These are phyloP conservation scores for Picochlorum costavermella DNA, from an alignment of 139 green algal genomes.

Conservation along the genomic window DNA sequence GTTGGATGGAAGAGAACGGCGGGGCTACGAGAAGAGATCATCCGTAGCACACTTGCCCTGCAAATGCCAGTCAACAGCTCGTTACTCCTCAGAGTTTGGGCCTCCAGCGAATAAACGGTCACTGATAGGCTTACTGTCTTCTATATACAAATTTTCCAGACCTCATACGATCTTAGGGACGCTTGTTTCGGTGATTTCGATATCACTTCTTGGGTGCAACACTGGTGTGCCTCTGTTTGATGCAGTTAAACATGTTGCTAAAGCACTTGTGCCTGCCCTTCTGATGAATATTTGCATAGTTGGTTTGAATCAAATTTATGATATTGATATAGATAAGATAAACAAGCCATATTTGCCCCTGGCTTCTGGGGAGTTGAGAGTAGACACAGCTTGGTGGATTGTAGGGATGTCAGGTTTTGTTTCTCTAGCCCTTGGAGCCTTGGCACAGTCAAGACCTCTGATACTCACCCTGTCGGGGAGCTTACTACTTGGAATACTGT, in stretches of 20 bases:
- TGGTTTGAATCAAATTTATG: constrained; percentile 54
- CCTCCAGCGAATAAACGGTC: no score
- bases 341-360: constrained; percentile 98
- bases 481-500: constrained; percentile 75
- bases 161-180: constrained; percentile 92
- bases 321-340: constrained; percentile 47
- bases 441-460: constrained; percentile 41
- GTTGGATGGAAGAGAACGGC: not conserved
- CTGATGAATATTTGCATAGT: constrained; percentile 94
- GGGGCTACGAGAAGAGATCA: no score
- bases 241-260: no score
- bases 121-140: no score
- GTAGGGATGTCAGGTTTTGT: constrained; percentile 10
- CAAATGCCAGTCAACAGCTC: no score
- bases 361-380: constrained; percentile 72
- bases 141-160: constrained; percentile 51
- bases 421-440: constrained; percentile 30
- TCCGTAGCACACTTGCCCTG: no score
- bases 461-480: constrained; percentile 62
- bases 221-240: no score
- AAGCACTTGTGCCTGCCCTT: constrained; percentile 71
- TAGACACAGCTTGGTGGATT: constrained; percentile 29
- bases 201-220: constrained; percentile 57
- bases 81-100: no score
- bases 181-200: constrained; percentile 60